Base-by-base conservation (phyloP, 2,329 filamentous ascomycete genomes). In the Trichophaea hybrida region DNA sequence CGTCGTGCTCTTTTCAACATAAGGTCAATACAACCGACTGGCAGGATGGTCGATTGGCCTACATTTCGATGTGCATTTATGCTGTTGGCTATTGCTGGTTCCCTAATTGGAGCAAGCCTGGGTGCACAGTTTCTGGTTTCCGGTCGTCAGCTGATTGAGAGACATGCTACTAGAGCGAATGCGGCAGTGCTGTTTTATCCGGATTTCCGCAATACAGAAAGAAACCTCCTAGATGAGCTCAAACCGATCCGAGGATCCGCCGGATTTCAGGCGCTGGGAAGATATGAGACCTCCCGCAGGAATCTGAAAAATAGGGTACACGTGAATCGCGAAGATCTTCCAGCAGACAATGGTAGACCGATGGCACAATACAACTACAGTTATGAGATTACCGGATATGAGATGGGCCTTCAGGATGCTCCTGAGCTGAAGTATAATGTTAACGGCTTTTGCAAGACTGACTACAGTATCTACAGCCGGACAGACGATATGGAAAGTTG, bases 351-450 rank as follows among this genome's bases (percentile, higher is more conserved):
- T 24, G n/a, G n/a, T 13, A 51, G 24, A 24, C 24, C 24, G 24
- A 24, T 13, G 12, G n/a, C n/a, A 31, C 12, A 24, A 31, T 55
- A 17, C 31, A 40, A 7, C 31, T 55, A 55, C n/a, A n/a, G 7
- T 7, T 55, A 55, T 37, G 1, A 55, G 13, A 1, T 55, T 1
- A 37, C 31, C 7, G 34, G 51, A n/a, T 35, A 17, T 40, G 51
- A 55, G n/a, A 35, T 35, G 51, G 51, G 51, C 51, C n/a, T 55
- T n/a, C 51, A 40, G 31, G n/a, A 55, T n/a, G 51, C 51, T 7
- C 34, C 31, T 1, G 34, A 13, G 1, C 24, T 55, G 5, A 7
- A 5, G n/a, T 55, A 55, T 15, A 3, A 55, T n/a, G 51, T 55
- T 32, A 35, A 6, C 10, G 51, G 51, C 6, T 35, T 35, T n/a